A percentile compares a stretch with the other conserved stretches of the same genome.
Evolutionary conservation across 495 filamentous ascomycete species (phyloP).

Genomic region (Podospora pseudoanserina): DNA sequence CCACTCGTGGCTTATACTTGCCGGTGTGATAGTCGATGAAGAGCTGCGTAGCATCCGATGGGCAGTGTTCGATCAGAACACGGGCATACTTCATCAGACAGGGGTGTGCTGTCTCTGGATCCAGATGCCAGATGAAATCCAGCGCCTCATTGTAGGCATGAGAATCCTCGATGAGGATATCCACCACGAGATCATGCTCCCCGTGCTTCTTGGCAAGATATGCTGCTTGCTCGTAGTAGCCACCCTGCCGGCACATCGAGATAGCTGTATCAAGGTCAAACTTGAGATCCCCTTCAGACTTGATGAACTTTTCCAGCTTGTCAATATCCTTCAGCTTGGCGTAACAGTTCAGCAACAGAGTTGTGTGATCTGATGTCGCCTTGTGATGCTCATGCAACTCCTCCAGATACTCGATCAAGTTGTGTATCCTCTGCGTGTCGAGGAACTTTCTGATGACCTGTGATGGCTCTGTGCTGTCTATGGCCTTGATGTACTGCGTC

Average conservation of each 20-base stretch:
- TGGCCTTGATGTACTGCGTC: slow-evolving; percentile 95
- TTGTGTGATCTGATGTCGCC: slow-evolving; percentile 95
- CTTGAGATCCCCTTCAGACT: slow-evolving; percentile 87
- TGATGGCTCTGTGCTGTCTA: slow-evolving; percentile 90
- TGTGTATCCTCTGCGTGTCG: slow-evolving; percentile 94
- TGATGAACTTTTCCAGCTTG: slow-evolving; percentile 95
- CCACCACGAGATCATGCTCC: slow-evolving; percentile 89
- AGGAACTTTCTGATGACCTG: slow-evolving; percentile 95
- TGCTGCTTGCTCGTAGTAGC: slow-evolving; percentile 96
- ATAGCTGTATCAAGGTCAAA: slow-evolving; percentile 98
- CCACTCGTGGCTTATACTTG: slow-evolving; percentile 68
- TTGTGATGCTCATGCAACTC: slow-evolving; percentile 91
- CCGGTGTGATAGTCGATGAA: slow-evolving; percentile 95
- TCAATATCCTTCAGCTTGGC: slow-evolving; percentile 94
- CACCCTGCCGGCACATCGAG: slow-evolving; percentile 93
- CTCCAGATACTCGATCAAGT: slow-evolving; percentile 95
- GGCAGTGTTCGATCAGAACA: slow-evolving; percentile 80
- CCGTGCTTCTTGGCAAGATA: slow-evolving; percentile 92
- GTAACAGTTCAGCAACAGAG: slow-evolving; percentile 91
- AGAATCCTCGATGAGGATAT: slow-evolving; percentile 92
- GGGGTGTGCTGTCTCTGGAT: slow-evolving; percentile 77
- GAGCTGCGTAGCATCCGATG: slow-evolving; percentile 70
- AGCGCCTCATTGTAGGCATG: slow-evolving; percentile 84
- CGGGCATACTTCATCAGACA: slow-evolving; percentile 95
- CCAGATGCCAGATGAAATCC: slow-evolving; percentile 83